Evolutionary conservation across 768 basidiomycete species (phyloP).

Genomic region (Kockovaella imperatae): DNA sequence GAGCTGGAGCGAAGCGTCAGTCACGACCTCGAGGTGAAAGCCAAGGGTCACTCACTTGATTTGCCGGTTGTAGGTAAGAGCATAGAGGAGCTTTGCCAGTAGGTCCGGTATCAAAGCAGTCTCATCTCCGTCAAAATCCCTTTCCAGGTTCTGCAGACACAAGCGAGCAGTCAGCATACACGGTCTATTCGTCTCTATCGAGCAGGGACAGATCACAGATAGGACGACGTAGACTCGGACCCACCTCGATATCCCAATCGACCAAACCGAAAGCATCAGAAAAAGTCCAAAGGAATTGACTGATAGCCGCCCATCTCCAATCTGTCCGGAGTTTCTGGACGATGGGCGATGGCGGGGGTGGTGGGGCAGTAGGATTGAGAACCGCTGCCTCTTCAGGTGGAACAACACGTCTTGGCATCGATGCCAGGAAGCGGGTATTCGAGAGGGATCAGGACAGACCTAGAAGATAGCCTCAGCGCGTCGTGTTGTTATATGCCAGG

Average conservation of each 20-base stretch:
- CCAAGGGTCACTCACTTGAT: conserved; percentile 37
- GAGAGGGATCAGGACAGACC: too few species aligned
- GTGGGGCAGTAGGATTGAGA: conserved; percentile 15
- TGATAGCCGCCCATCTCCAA: conserved; percentile 89
- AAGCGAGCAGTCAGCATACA: neutral
- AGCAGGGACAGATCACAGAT: too few species aligned
- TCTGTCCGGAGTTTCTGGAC: conserved; percentile 56
- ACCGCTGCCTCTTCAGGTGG: conserved; percentile 20
- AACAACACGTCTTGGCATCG: conserved; percentile 25
- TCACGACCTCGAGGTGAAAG: neutral
- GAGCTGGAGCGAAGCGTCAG: conserved; percentile 17
- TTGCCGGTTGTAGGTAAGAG: conserved; percentile 40
- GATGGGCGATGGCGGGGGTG: conserved; percentile 39
- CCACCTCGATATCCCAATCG: conserved; percentile 54
- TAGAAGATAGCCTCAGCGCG: too few species aligned
- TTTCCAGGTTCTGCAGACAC: conserved; percentile 26
- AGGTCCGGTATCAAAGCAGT: conserved; percentile 28
- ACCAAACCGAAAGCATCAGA: conserved; percentile 61
- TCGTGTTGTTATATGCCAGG: too few species aligned
- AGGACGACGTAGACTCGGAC: conserved; percentile 7
- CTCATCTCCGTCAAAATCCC: conserved; percentile 35
- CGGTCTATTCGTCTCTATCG: too few species aligned
- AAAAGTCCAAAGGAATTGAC: conserved; percentile 84
- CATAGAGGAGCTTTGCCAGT: conserved; percentile 40
- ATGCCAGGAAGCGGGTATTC: too few species aligned